These are phyloP conservation scores for Candida argentea DNA, from an alignment of 805 yeast genomes.

Conservation along the genomic window DNA sequence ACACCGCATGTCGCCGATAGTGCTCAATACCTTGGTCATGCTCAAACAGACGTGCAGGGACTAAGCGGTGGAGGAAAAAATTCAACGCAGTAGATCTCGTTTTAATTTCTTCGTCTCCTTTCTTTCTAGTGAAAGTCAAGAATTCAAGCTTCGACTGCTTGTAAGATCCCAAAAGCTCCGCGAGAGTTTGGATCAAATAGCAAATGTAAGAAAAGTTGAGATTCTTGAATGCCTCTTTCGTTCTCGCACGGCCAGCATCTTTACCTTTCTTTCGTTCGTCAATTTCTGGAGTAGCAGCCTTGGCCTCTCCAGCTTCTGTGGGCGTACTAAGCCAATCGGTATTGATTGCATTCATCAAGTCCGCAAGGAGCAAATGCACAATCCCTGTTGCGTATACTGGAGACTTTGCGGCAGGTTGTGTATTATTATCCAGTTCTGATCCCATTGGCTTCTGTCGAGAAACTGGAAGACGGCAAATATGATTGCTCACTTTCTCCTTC, in stretches of 20 bases:
- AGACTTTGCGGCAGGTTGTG: too few species aligned
- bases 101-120: slow-evolving; percentile 30
- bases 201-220: slow-evolving; percentile 51
- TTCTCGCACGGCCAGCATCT: slow-evolving; percentile 4
- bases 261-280: slow-evolving; percentile 7
- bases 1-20: slow-evolving; percentile 44
- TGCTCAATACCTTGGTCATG: slow-evolving; percentile 23
- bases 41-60: slow-evolving; percentile 42
- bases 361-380: slow-evolving; percentile 51
- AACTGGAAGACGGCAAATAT: background rate
- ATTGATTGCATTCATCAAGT: slow-evolving; percentile 42
- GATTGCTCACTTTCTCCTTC: too few species aligned
- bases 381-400: slow-evolving; percentile 43
- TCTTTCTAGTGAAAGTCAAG: slow-evolving; percentile 62
- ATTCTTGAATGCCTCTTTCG: slow-evolving; percentile 5
- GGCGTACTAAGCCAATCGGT: slow-evolving; percentile 28
- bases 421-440: too few species aligned
- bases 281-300: too few species aligned
- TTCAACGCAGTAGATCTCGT: slow-evolving; percentile 74
- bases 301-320: too few species aligned
- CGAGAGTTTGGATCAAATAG: slow-evolving; percentile 55
- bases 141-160: slow-evolving; percentile 76
- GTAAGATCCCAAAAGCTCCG: slow-evolving; percentile 70
- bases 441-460: background rate
- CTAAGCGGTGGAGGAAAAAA: slow-evolving; percentile 63